Conservation (phyloP, 192 early-diverging fungal species). For the Coemansia umbellata region DNA sequence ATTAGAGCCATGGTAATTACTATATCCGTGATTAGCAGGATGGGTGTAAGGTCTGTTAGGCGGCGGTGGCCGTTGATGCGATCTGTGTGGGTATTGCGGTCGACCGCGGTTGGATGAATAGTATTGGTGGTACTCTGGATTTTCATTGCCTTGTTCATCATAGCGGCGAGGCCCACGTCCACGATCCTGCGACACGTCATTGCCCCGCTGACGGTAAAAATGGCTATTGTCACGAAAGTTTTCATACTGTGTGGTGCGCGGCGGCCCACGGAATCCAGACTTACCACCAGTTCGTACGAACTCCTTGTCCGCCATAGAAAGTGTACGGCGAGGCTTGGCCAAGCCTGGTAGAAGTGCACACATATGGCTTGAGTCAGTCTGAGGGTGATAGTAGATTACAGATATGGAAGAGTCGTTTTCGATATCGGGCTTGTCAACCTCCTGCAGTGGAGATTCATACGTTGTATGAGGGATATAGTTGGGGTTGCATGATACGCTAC, state of each 20-base stretch:
- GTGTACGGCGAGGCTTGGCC: slow-evolving; percentile 18
- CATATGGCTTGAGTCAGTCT: slow-evolving; percentile 20
- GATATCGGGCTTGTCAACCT: slow-evolving; percentile 56
- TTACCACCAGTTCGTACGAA: slow-evolving; percentile 41
- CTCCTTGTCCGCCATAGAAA: slow-evolving; percentile 29
- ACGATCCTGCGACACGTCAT: slow-evolving; percentile 44
- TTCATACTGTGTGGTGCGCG: slow-evolving; percentile 18
- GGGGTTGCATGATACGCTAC: slow-evolving; percentile 55
- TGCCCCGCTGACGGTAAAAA: slow-evolving; percentile 48
- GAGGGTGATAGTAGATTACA: slow-evolving; percentile 43
- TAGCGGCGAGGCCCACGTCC: slow-evolving; percentile 44
- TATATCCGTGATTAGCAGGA: background rate
- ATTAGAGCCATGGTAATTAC: background rate
- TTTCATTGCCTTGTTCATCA: slow-evolving; percentile 41
- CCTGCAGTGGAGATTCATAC: slow-evolving; percentile 56
- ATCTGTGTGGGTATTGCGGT: background rate
- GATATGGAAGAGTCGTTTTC: slow-evolving; percentile 62
- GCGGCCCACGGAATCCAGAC: slow-evolving; percentile 20
- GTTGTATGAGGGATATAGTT: slow-evolving; percentile 57
- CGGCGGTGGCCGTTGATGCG: background rate
- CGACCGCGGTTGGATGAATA: slow-evolving; percentile 6
- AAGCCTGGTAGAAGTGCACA: slow-evolving; percentile 44
- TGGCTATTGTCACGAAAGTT: slow-evolving; percentile 42
- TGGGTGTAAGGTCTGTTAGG: background rate
- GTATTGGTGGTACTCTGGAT: slow-evolving; percentile 20